Evolutionary conservation across 768 basidiomycete genomes (phyloP).

Genomic region (Termitomyces heimii): DNA sequence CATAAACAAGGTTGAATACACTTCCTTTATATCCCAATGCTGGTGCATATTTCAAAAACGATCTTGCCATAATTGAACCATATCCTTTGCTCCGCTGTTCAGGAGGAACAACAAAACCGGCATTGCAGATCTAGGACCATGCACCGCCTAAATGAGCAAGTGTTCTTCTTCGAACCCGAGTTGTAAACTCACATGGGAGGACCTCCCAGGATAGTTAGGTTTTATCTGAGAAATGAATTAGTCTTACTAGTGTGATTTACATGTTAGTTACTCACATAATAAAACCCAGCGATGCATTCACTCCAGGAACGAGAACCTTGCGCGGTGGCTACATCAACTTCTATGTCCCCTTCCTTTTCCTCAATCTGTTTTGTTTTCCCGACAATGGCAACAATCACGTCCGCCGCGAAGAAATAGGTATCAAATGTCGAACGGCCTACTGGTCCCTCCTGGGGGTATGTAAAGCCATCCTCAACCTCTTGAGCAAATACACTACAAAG

Average conservation of each 20-base stretch:
- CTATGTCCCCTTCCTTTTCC: slow-evolving; percentile 17
- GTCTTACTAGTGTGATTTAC: background rate
- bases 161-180: background rate
- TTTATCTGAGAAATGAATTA: slow-evolving; percentile 43
- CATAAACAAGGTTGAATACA: slow-evolving; percentile 90
- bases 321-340: slow-evolving; percentile 35
- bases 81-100: slow-evolving; percentile 57
- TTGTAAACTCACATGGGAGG: slow-evolving; percentile 68
- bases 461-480: slow-evolving; percentile 69
- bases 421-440: slow-evolving; percentile 52
- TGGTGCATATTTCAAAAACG: slow-evolving; percentile 80
- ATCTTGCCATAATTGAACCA: slow-evolving; percentile 67
- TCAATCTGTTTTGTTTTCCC: slow-evolving; percentile 17
- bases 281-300: slow-evolving; percentile 68
- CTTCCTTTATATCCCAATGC: slow-evolving; percentile 69
- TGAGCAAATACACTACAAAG: slow-evolving; percentile 58
- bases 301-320: slow-evolving; percentile 53
- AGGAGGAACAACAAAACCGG: slow-evolving; percentile 77
- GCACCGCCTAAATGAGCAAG: background rate
- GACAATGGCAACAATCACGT: slow-evolving; percentile 65
- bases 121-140: slow-evolving; percentile 70
- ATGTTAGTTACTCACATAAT: slow-evolving; percentile 50
- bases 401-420: slow-evolving; percentile 72
- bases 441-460: slow-evolving; percentile 80
- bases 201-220: slow-evolving; percentile 87